Evolutionary conservation across 345 rosid genomes (phyloP).

Genomic region (Reutealis trisperma): DNA sequence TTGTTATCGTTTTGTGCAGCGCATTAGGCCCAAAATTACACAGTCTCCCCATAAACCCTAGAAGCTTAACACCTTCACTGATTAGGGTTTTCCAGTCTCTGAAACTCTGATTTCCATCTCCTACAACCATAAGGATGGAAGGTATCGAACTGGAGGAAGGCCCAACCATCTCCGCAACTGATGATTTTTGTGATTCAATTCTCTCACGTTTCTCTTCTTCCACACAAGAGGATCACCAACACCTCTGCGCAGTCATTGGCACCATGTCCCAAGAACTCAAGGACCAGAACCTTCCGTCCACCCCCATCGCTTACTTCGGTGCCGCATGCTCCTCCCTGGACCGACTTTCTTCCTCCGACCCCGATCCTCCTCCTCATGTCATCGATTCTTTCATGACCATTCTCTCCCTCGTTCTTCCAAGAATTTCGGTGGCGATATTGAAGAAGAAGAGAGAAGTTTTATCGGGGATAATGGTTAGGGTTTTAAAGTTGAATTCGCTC

Average conservation of each 20-base stretch:
- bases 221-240: constrained; percentile 54
- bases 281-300: constrained; percentile 58
- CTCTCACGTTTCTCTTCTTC: constrained; percentile 55
- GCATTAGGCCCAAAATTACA: not conserved
- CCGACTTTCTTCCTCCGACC: constrained; percentile 44
- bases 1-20: too few species aligned
- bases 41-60: constrained; percentile 17
- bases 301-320: constrained; percentile 73
- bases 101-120: not conserved
- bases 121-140: constrained; percentile 26
- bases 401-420: constrained; percentile 61
- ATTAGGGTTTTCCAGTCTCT: not conserved
- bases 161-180: not conserved
- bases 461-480: constrained; percentile 42
- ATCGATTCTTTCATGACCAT: constrained; percentile 58
- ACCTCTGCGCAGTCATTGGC: constrained; percentile 66
- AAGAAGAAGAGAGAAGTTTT: constrained; percentile 57
- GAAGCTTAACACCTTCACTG: not conserved
- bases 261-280: constrained; percentile 71
- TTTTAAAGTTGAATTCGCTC: constrained; percentile 44
- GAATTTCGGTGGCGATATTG: constrained; percentile 44
- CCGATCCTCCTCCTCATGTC: constrained; percentile 41
- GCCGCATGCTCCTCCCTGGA: constrained; percentile 62
- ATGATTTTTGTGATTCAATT: constrained; percentile 60
- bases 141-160: constrained; percentile 34